A percentile compares a stretch with the other conserved stretches of the same genome.
phyloP scores from a whole-genome alignment of 225 moss, liverwort and hornwort genomes.

The Bryum argenteum region DNA sequence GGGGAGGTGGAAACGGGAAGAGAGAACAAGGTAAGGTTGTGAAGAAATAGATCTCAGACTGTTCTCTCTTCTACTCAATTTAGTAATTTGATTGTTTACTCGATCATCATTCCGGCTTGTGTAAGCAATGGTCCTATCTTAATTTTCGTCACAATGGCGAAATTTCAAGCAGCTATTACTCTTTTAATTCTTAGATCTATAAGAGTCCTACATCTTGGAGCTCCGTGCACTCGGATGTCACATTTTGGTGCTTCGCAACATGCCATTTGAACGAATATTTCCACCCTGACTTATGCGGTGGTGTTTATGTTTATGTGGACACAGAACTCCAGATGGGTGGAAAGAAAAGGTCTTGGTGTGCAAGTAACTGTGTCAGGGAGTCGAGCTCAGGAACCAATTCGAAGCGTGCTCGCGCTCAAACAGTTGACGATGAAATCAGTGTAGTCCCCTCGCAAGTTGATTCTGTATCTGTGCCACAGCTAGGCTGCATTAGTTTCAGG shows the following conservation, averaged over 20 bases:
- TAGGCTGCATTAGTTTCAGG: conserved; percentile 23
- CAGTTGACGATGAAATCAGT: conserved; percentile 23
- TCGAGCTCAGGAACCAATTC: conserved; percentile 29
- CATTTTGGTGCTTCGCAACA: background rate
- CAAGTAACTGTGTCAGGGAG: conserved; percentile 32
- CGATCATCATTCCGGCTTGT: conserved; percentile 4
- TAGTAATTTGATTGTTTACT: conserved; percentile 17
- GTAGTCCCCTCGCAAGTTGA: conserved; percentile 21
- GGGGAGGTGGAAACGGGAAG: conserved; percentile 55
- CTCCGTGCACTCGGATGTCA: background rate
- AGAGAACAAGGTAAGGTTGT: conserved; percentile 57
- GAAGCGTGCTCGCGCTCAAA: conserved; percentile 34
- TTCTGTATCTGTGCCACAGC: conserved; percentile 19
- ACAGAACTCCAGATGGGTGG: conserved; percentile 41
- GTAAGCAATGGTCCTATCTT: background rate
- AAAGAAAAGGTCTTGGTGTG: conserved; percentile 42
- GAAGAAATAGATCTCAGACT: background rate
- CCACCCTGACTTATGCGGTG: conserved; percentile 27
- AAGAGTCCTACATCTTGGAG: background rate
- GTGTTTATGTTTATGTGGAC: conserved; percentile 22
- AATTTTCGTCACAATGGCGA: background rate
- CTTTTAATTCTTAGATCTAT: background rate
- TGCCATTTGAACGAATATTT: background rate
- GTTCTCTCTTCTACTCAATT: conserved; percentile 15
- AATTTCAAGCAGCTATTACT: background rate